Base-by-base conservation (phyloP, 1,284 basidiomycete species). In the Cryptococcus jaspeensis region DNA sequence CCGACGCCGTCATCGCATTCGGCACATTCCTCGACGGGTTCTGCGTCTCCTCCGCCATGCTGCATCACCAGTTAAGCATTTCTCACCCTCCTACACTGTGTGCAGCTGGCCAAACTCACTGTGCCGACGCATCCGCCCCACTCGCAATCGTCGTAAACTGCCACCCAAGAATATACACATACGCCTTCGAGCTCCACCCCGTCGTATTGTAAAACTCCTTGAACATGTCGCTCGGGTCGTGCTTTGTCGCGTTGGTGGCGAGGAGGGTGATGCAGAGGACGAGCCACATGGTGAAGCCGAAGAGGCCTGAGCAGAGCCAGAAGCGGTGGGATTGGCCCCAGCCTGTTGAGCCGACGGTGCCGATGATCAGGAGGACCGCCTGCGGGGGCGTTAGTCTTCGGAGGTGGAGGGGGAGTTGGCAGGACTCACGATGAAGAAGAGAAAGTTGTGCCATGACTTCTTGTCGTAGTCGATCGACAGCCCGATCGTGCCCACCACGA, bases 11-110 rank as follows among this genome's bases (percentile, higher is more conserved):
- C 75, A 77, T 78, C 5, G 75, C 76, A 25, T 73, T 72, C 11
- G 76, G 76, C 2, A 78, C 76, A 52, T 72, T 73, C 53, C 76
- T 58, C 18, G 72, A 71, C 1, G 76, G 76, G 54, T 74, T 73
- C 46, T 74, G 70, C 16, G 76, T 78, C 52, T 78, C 76, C 54
- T 78, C 76, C 1, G 75, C 73, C 64, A 78, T 73, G 59, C 69
- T 72, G 22, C 15, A 44, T n/a, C 23, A 37, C 36, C 41, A 48
- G 45, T 22, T 23, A 23, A 12, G 9, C n/a, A n/a, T 4, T 5
- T 9, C 9, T 38, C 28, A 28, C 46, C 20, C 23, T 20, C 22
- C 36, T 49, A 8, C n/a, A 46, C 18, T 37, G 13, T 47, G 8
- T 13, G 37, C 3, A 40, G 35, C 13, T 6, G 22, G n/a, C 12